Evolutionary conservation across 352 stramenopile species (phyloP).

Genomic region (Pythium biforme): DNA sequence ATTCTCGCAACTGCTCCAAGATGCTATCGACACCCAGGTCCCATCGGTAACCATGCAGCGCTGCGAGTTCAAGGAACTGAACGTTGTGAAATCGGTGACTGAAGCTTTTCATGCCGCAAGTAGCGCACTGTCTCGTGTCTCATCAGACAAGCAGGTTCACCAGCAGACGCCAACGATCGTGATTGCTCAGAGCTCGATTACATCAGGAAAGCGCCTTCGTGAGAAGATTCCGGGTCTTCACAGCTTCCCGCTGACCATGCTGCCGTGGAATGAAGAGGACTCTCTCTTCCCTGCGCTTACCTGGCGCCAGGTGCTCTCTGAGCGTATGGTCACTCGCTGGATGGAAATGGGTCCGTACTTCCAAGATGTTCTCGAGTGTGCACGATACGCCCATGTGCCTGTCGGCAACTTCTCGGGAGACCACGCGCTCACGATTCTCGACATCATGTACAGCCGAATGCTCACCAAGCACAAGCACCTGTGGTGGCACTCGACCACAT

Average conservation of each 20-base stretch:
- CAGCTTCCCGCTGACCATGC: constrained; percentile 90
- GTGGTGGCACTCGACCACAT: constrained; percentile 93
- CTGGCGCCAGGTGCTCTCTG: constrained; percentile 89
- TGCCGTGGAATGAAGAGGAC: constrained; percentile 84
- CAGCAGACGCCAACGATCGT: constrained; percentile 81
- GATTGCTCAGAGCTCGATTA: constrained; percentile 72
- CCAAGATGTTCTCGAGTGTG: constrained; percentile 84
- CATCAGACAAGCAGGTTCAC: constrained; percentile 78
- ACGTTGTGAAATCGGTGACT: constrained; percentile 77
- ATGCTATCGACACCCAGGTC: constrained; percentile 33
- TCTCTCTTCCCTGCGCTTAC: constrained; percentile 89
- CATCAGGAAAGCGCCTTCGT: constrained; percentile 60
- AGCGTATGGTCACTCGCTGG: constrained; percentile 72
- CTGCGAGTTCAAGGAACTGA: constrained; percentile 52
- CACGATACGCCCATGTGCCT: constrained; percentile 91
- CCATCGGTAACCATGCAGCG: constrained; percentile 35
- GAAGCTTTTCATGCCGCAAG: constrained; percentile 88
- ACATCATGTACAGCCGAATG: constrained; percentile 92
- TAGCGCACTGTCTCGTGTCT: constrained; percentile 75
- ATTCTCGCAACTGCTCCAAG: constrained; percentile 50
- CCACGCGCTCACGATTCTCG: constrained; percentile 89
- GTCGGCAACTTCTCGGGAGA: constrained; percentile 94
- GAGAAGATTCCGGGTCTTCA: constrained; percentile 88
- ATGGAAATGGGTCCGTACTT: constrained; percentile 89
- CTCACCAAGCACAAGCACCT: constrained; percentile 93